Evolutionary conservation across 2,329 filamentous ascomycete species (phyloP), one percentile per base, ranked within the genome.

Genomic region (Lithohypha guttulata): DNA sequence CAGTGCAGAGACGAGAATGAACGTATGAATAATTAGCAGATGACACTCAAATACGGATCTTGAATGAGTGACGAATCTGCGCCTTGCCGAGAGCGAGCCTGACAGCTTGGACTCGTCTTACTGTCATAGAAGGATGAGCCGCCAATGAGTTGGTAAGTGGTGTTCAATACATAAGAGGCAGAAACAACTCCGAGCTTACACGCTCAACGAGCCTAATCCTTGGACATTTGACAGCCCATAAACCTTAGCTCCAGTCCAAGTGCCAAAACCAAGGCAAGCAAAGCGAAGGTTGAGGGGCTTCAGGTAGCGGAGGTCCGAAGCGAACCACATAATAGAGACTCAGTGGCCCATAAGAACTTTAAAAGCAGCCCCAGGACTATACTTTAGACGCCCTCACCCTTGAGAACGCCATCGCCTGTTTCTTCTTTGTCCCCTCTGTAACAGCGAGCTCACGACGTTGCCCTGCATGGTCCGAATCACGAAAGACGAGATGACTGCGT

Each of bases 281-380:
- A 39, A 4, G 18, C 18, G 35, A 18, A 15, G 35, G 11, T 14
- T n/a, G 9, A 28, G 26, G 26, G 15, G n/a, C 18, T 18, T 29
- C 20, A 14, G 9, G 26, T 39, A 39, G 25, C 35, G 35, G 35
- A 39, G n/a, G 27, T 39, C 35, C 35, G 35, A 22, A 15, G 19
- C 26, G 7, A 35, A 18, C 33, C 33, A 35, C 25, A 35, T 35
- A n/a, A n/a, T n/a, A n/a, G n/a, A n/a, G n/a, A n/a, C n/a, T n/a
- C n/a, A n/a, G n/a, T n/a, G n/a, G n/a, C n/a, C n/a, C n/a, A n/a
- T n/a, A n/a, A n/a, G n/a, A n/a, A n/a, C n/a, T n/a, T n/a, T n/a
- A n/a, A n/a, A n/a, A n/a, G n/a, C n/a, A n/a, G n/a, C n/a, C n/a
- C n/a, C n/a, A n/a, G n/a, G n/a, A n/a, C n/a, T n/a, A n/a, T n/a